Base-by-base conservation (phyloP, 1,139 yeast genomes). In the Geotrichum aggregatum region DNA sequence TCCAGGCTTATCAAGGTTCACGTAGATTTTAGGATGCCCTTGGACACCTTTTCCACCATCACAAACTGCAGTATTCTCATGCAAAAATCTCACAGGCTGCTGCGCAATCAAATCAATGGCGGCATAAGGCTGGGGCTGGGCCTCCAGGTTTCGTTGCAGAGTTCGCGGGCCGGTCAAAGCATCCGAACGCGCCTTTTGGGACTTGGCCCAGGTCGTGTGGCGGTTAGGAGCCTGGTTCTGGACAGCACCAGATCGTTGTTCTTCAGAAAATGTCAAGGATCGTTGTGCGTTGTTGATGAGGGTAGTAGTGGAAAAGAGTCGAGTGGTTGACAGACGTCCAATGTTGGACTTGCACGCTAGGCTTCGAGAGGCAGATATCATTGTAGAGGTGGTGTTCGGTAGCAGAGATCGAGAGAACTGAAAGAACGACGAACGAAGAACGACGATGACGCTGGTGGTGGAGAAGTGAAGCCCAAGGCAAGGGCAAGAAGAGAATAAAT, bases 1-100 rank as follows among this genome's bases (percentile, higher is more conserved):
- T 58, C 81, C 79, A 26, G 88, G 84, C 66, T 80, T 82, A 66
- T 87, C 95, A 65, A 87, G 77, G 70, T 85, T 86, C 69, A 87
- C 87, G 68, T 73, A 87, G 36, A 87, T 81, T 70, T 84, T 85
- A 48, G 96, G 96, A 67, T 87, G 96, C 21, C 96, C 96, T 63
- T 81, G 82, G 35, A 79, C 78, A 21, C 87, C 88, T 63, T 76
- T 81, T 62, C 87, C 87, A 39, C 95, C 96, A 64, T 85, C 88
- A 66, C 96, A 87, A 19, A 84, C 94, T 1, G 95, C 96, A 54
- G 81, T 68, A 63, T 79, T 77, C 36, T 75, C 75, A 60, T 78
- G 79, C 59, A 87, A 73, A 66, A 79, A 84, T 62, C 80, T 73
- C 47, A 87, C 72, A 10, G 96, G 95, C 64, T 82, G 82, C 64